Conservation (phyloP, 768 basidiomycete species). For the Multifurca ochricompacta region DNA sequence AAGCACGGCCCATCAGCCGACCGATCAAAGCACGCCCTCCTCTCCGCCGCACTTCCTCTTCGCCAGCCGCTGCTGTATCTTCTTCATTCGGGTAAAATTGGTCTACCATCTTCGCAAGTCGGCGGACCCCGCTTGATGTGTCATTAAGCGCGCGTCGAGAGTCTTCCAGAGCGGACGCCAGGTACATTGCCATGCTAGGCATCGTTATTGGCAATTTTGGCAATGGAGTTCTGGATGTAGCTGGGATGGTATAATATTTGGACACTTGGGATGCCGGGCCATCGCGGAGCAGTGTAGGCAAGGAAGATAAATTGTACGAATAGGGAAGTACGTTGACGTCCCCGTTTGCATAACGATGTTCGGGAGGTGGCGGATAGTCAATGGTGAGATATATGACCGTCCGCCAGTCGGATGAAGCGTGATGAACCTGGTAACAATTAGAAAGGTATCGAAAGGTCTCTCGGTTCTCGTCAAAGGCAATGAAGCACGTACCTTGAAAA, state of each 20-base stretch:
- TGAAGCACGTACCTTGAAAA: slow-evolving; percentile 48
- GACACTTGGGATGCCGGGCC: slow-evolving; percentile 54
- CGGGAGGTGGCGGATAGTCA: slow-evolving; percentile 54
- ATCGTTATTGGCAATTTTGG: slow-evolving; percentile 69
- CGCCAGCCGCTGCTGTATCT: slow-evolving; percentile 27
- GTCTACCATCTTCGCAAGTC: slow-evolving; percentile 64
- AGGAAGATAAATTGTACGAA: slow-evolving; percentile 54
- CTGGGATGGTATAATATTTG: slow-evolving; percentile 66
- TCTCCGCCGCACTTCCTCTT: slow-evolving; percentile 40
- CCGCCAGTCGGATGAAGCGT: slow-evolving; percentile 55
- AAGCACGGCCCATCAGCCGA: slow-evolving; percentile 47
- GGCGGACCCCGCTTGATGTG: slow-evolving; percentile 51
- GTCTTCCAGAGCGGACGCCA: slow-evolving; percentile 62
- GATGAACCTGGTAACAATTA: slow-evolving; percentile 44
- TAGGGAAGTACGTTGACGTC: slow-evolving; percentile 65
- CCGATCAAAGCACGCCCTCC: slow-evolving; percentile 31
- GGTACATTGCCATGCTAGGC: slow-evolving; percentile 67
- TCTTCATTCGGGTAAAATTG: slow-evolving; percentile 51
- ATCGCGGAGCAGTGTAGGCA: slow-evolving; percentile 58
- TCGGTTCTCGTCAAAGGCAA: neutral
- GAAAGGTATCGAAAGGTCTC: no score
- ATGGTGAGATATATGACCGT: slow-evolving; percentile 72
- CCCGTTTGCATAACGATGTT: slow-evolving; percentile 40
- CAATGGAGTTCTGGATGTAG: slow-evolving; percentile 48
- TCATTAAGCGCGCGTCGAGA: slow-evolving; percentile 57